phyloP scores from a whole-genome alignment of 2,329 filamentous ascomycete genomes.

The Alternaria sp. region DNA sequence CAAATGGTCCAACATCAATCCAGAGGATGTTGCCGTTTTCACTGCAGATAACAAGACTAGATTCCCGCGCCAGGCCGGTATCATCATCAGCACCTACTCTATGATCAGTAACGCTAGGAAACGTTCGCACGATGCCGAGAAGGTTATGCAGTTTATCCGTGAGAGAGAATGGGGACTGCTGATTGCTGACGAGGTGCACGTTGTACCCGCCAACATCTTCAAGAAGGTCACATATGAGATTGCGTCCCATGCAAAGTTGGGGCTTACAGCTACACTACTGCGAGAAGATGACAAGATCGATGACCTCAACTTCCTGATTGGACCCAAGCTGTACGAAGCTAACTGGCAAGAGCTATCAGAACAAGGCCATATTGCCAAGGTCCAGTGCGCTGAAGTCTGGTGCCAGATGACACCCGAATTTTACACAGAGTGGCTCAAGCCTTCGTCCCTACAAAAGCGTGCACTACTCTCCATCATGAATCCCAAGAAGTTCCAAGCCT shows the following conservation, averaged over 20 bases:
- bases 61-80: conserved; percentile 89
- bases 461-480: conserved; percentile 94
- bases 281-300: conserved; percentile 99
- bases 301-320: conserved; percentile 96
- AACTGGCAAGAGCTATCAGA: conserved; percentile 99
- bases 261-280: conserved; percentile 90
- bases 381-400: conserved; percentile 99
- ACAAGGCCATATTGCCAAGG: conserved; percentile 94
- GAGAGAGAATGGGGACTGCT: conserved; percentile 95
- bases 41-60: conserved; percentile 90
- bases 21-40: conserved; percentile 92
- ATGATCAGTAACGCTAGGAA: conserved; percentile 96
- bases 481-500: conserved; percentile 94
- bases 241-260: conserved; percentile 94
- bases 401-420: conserved; percentile 99
- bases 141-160: conserved; percentile 96
- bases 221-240: conserved; percentile 91
- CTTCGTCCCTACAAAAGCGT: conserved; percentile 69
- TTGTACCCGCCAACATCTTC: conserved; percentile 96
- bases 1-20: conserved; percentile 98
- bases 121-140: conserved; percentile 89
- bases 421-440: conserved; percentile 88
- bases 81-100: conserved; percentile 97
- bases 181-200: conserved; percentile 97
- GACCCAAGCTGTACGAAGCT: conserved; percentile 95